Evolutionary conservation across 2,329 filamentous ascomycete species (phyloP).

Genomic region (Hymenoscyphus repandus): DNA sequence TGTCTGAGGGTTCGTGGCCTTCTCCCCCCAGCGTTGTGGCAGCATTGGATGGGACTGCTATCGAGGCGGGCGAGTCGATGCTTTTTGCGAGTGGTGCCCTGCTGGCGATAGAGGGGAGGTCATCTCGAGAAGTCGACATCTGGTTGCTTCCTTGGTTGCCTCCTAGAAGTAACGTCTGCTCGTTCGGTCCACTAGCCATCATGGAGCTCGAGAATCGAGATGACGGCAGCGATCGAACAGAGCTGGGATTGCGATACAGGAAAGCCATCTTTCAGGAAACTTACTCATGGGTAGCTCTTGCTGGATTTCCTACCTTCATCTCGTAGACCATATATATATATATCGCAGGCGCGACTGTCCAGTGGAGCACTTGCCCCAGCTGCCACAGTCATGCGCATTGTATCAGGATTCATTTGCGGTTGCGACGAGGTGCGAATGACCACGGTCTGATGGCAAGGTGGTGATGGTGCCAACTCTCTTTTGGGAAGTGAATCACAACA

Average conservation of each 20-base stretch:
- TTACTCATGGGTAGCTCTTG: background rate
- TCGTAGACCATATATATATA: background rate
- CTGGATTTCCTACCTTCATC: background rate
- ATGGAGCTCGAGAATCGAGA: background rate
- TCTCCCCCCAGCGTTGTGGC: too few relatives aligned
- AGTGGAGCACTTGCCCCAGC: background rate
- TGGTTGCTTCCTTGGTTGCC: background rate
- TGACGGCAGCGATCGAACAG: background rate
- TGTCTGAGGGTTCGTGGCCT: too few relatives aligned
- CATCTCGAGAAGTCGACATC: background rate
- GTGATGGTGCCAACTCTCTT: too few relatives aligned
- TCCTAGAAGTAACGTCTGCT: background rate
- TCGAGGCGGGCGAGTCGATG: too few relatives aligned
- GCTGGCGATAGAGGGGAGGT: background rate
- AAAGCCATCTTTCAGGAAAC: background rate
- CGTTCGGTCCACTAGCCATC: background rate
- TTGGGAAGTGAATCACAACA: too few relatives aligned
- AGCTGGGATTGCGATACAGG: background rate
- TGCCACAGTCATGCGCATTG: constrained; percentile 1
- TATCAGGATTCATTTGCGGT: background rate
- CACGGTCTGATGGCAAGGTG: background rate
- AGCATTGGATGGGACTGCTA: too few relatives aligned
- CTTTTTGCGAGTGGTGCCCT: background rate
- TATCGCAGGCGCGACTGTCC: too few relatives aligned
- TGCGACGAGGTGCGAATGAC: background rate